Conservation (phyloP, 495 filamentous ascomycete genomes). For the Gamarada debralockiae region DNA sequence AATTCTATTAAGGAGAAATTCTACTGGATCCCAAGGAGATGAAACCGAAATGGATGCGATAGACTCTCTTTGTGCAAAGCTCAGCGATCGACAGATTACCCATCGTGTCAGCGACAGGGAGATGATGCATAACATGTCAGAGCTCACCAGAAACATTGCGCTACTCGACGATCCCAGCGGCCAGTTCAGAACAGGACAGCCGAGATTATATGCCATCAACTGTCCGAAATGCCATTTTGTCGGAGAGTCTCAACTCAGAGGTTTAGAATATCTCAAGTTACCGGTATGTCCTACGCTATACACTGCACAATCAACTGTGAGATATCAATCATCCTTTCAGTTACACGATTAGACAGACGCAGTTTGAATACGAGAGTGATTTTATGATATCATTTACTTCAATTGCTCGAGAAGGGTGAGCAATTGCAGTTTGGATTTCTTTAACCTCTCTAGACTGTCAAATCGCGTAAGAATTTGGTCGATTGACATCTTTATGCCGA, state of each 20-base stretch:
- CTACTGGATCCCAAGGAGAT: conserved; percentile 18
- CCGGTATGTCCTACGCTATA: conserved; percentile 21
- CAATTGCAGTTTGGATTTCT: too few species aligned
- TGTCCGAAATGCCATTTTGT: conserved; percentile 28
- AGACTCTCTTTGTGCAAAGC: conserved; percentile 26
- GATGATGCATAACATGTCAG: conserved; percentile 27
- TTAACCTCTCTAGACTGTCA: too few species aligned
- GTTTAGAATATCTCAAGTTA: conserved; percentile 18
- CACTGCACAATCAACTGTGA: too few species aligned
- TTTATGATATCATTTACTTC: too few species aligned
- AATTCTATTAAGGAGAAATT: conserved; percentile 16
- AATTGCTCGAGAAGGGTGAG: too few species aligned
- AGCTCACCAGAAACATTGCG: conserved; percentile 27
- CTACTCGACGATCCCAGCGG: conserved; percentile 30
- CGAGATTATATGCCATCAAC: conserved; percentile 30
- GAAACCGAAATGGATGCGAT: conserved; percentile 34
- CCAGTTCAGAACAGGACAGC: conserved; percentile 21
- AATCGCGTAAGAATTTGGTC: too few species aligned
- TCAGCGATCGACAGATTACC: conserved; percentile 28
- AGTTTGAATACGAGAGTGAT: too few species aligned
- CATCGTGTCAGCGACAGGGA: conserved; percentile 33
- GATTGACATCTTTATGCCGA: too few species aligned
- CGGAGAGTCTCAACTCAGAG: conserved; percentile 30
- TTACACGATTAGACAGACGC: too few species aligned
- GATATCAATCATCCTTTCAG: too few species aligned